These are phyloP conservation scores for Ceratocystis albifundus DNA, from an alignment of 2,329 filamentous ascomycete genomes.

Conservation along the genomic window DNA sequence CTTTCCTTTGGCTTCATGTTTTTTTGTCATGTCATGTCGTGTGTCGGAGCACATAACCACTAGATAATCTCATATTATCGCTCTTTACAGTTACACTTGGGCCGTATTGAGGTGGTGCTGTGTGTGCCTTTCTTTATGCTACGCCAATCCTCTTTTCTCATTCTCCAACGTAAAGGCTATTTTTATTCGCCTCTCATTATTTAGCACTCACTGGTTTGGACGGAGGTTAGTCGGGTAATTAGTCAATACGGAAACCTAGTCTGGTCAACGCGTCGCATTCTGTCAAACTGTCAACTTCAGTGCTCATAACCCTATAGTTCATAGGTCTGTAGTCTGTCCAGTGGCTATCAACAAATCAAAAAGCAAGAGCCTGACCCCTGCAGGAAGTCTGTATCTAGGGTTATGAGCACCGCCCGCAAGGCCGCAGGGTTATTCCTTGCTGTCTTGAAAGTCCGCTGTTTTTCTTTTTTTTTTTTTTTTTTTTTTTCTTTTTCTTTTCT, in stretches of 20 bases:
- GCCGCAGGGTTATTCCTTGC: neutral
- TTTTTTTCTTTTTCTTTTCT: neutral
- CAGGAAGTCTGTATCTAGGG: neutral
- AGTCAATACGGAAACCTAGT: neutral
- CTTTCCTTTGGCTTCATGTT: neutral
- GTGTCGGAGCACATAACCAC: no score
- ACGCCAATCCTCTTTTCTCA: neutral
- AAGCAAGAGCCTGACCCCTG: neutral
- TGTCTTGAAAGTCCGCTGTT: neutral
- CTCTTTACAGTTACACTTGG: neutral
- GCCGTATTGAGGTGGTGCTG: neutral
- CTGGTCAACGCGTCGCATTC: neutral
- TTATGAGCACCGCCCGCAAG: neutral
- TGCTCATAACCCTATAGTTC: neutral
- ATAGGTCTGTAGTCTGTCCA: neutral
- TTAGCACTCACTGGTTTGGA: neutral
- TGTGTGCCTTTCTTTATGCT: neutral
- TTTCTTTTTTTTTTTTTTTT: neutral
- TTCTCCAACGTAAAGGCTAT: neutral
- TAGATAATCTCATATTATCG: neutral
- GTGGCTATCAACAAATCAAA: no score
- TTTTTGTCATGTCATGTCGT: neutral
- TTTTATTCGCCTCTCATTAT: conserved; percentile 1
- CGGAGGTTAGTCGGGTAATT: conserved; percentile 11
- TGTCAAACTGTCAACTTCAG: neutral